Base-by-base conservation (phyloP, 352 stramenopile genomes). In the Globisporangium nodosum region DNA sequence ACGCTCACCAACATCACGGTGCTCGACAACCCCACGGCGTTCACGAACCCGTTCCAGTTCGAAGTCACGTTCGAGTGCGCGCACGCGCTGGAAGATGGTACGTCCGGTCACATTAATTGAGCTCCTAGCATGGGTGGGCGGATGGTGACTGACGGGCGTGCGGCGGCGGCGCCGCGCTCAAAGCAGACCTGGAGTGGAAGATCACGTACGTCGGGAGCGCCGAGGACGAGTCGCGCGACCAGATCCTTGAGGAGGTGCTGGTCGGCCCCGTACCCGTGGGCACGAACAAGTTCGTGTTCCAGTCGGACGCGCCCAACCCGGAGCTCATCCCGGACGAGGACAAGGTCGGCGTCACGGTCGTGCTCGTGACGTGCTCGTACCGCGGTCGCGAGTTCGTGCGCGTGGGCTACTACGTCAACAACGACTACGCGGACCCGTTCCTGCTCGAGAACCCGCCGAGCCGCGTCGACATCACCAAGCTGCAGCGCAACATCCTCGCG, bases 31-130 rank as follows among this genome's bases (percentile, higher is more conserved):
- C 97, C 97, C 30, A 96, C 92, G 52, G 79, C 78, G 50, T 99
- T 99, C 71, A 94, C 81, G n/a, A 99, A 98, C 76, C 95, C 96
- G 18, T 99, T 99, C 77, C 93, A 98, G 74, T 99, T 99, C 74
- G 96, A 99, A 75, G 97, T 99, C 68, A 99, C 96, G 2, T 99
- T 99, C 78, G 97, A 99, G 78, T 99, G 96, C 69, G 78, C 97
- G 39, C 91, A 98, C 72, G 86, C 95, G 57, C 82, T 99, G 3
- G 87, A 98, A 60, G 96, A 98, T 57, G 90, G 85, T 92, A 58
- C 68, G 76, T 77, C 39, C 18, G 4, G 12, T 16, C 11, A 52
- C 5, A n/a, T n/a, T 3, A 9, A 16, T 9, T 47, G 42, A 27
- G 35, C 31, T 35, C 31, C 31, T 7, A 11, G 0, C 31, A 9